Evolutionary conservation across 345 rosid species (phyloP), one percentile per base, ranked within the genome.

Genomic region (Fremontodendron californicum): DNA sequence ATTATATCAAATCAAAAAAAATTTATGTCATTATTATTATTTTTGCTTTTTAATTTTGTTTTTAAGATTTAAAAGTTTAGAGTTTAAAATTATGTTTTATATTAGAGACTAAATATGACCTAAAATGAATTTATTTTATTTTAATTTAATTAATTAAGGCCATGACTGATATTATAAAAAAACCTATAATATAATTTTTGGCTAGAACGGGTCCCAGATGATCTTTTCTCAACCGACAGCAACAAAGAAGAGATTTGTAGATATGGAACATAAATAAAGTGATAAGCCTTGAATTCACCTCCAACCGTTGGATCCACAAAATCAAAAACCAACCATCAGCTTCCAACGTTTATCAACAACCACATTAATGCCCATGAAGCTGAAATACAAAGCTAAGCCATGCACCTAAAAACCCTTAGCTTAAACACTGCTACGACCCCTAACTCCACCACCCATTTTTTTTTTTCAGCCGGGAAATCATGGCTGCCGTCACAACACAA

Each of bases 401-500:
- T 35, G 79, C 64, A 35, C 65, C 11, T 46, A 1, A 6, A 1
- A 55, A 73, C 37, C 5, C 75, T 13, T 27, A 12, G 12, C 19
- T 2, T 9, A 13, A 3, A 10, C 61, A 60, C 54, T 43, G 31
- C 54, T 40, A 40, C 4, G 2, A 37, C 40, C 11, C 6, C 51
- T 42, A 0, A 46, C 35, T 37, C 39, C 39, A 6, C 54, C 4
- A 12, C 29, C 61, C n/a, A n/a, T n/a, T n/a, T n/a, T n/a, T n/a
- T n/a, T 48, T 51, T 52, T 43, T 45, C 31, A 4, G 43, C 72
- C 63, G 62, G 57, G 55, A 62, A 33, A 37, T 43, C 42, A 94
- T 94, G 97, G 93, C 95, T 42, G 87, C 97, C 52, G 90, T 88
- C 74, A 85, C 95, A 21, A 91, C 92, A 58, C 98, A 94, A 85